Percentiles rank a stretch among this genome's conserved stretches.
Conservation (phyloP, 1,284 basidiomycete species). For the Moesziomyces globuligerus region DNA sequence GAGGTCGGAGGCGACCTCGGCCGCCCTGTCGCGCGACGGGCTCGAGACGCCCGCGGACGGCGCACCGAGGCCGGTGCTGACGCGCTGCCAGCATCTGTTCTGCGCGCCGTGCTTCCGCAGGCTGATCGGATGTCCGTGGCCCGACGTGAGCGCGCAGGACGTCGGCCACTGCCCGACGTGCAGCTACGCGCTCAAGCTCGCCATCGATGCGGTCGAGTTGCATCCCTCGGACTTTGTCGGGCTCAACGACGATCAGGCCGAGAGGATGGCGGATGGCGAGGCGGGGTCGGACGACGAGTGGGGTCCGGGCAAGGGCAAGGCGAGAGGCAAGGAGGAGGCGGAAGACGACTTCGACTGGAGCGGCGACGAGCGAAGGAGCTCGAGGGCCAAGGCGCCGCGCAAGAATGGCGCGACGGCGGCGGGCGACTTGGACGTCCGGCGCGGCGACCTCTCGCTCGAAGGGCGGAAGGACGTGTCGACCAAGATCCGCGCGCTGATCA, state of each 20-base stretch:
- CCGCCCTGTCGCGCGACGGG: constrained; percentile 12
- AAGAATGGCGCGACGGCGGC: constrained; percentile 14
- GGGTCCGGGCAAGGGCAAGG: constrained; percentile 1
- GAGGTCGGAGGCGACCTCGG: constrained; percentile 3
- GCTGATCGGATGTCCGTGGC: constrained; percentile 39
- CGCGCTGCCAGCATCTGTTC: constrained; percentile 92
- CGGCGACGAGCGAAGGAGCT: constrained; percentile 10
- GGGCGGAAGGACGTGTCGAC: constrained; percentile 54
- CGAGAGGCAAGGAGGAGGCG: constrained; percentile 16
- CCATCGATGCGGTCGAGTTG: constrained; percentile 52
- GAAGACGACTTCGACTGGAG: constrained; percentile 43
- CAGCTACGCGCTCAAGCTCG: constrained; percentile 69
- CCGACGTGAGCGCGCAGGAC: constrained; percentile 27
- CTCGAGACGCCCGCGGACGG: constrained; percentile 37
- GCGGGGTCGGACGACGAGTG: constrained; percentile 23
- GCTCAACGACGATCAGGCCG: constrained; percentile 40
- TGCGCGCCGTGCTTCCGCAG: constrained; percentile 68
- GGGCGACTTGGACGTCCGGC: background rate
- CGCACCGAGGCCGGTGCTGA: constrained; percentile 70
- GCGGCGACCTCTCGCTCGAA: constrained; percentile 28
- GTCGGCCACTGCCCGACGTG: constrained; percentile 74
- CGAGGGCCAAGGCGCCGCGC: constrained; percentile 12
- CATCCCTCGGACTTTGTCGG: constrained; percentile 43
- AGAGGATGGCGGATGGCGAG: constrained; percentile 23
- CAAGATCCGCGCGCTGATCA: constrained; percentile 63